Evolutionary conservation across 495 filamentous ascomycete species (phyloP).

Genomic region (Neurospora sp.): DNA sequence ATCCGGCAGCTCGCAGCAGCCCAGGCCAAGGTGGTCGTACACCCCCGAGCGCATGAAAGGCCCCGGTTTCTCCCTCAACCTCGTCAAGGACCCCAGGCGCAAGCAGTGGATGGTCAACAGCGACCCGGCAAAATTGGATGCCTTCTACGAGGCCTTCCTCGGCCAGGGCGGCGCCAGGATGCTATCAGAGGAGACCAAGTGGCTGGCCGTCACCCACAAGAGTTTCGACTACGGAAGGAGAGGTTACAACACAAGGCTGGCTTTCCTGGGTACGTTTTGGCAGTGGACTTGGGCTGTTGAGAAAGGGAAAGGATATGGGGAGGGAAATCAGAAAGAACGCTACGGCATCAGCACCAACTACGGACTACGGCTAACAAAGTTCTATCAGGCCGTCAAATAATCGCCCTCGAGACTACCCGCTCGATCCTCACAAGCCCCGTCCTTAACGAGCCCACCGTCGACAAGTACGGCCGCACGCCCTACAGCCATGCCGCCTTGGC

Average conservation of each 20-base stretch:
- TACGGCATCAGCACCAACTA: not conserved
- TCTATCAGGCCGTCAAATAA: conserved; percentile 62
- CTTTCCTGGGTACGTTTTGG: conserved; percentile 63
- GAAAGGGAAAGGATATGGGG: conserved; percentile 38
- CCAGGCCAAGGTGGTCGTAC: conserved; percentile 64
- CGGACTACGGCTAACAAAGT: conserved; percentile 2
- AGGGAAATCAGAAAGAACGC: not conserved
- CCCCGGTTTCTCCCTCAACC: conserved; percentile 47
- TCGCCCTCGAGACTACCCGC: conserved; percentile 67
- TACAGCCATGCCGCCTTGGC: conserved; percentile 66
- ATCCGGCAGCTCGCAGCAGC: not conserved
- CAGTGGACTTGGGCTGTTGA: conserved; percentile 45
- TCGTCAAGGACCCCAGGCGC: conserved; percentile 35
- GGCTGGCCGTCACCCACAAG: conserved; percentile 96
- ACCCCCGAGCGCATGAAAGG: conserved; percentile 71
- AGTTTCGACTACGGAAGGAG: conserved; percentile 92
- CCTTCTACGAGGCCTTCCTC: conserved; percentile 61
- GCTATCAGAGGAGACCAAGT: conserved; percentile 85
- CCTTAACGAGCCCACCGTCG: conserved; percentile 17
- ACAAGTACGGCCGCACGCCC: conserved; percentile 47
- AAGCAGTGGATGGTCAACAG: conserved; percentile 59
- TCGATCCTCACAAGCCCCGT: conserved; percentile 46
- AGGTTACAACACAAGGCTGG: conserved; percentile 88
- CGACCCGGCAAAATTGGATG: conserved; percentile 59
- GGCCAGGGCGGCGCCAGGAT: conserved; percentile 58